Conservation (phyloP, 2,329 filamentous ascomycete species). For the Colletotrichum sp. region DNA sequence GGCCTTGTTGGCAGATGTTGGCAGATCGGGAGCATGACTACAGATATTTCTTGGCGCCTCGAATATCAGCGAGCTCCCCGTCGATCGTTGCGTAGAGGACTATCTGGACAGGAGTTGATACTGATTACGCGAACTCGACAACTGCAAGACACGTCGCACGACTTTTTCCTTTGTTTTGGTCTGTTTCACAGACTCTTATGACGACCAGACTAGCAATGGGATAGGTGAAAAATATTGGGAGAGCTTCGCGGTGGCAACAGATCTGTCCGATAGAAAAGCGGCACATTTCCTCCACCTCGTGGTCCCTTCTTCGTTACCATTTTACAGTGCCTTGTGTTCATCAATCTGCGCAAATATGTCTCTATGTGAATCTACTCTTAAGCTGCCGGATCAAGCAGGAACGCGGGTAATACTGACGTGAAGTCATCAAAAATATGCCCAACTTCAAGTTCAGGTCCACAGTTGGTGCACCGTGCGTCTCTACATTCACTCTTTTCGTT, state of each 20-base stretch:
- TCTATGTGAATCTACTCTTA: neutral
- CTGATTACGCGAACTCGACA: conserved; percentile 41
- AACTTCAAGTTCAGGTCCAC: neutral
- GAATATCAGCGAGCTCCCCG: conserved; percentile 41
- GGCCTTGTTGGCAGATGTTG: conserved; percentile 21
- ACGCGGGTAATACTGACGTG: neutral
- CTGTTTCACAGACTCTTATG: conserved; percentile 34
- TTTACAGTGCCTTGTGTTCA: neutral
- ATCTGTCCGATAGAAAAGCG: conserved; percentile 42
- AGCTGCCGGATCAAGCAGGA: neutral
- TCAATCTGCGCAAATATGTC: neutral
- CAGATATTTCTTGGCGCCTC: conserved; percentile 39
- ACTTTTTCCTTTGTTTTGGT: conserved; percentile 44
- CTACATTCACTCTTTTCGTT: neutral
- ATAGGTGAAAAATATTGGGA: conserved; percentile 37
- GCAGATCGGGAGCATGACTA: conserved; percentile 31
- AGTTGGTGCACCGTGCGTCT: neutral
- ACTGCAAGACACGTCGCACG: conserved; percentile 33
- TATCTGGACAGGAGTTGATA: conserved; percentile 49
- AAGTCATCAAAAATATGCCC: neutral
- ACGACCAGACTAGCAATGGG: conserved; percentile 26
- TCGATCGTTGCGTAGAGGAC: conserved; percentile 46
- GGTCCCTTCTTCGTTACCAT: conserved; percentile 8
- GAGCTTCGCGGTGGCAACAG: conserved; percentile 35
- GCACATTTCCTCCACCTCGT: conserved; percentile 23